These are phyloP conservation scores for Gossypium aridum DNA, from an alignment of 441 rosid species.

Conservation along the genomic window DNA sequence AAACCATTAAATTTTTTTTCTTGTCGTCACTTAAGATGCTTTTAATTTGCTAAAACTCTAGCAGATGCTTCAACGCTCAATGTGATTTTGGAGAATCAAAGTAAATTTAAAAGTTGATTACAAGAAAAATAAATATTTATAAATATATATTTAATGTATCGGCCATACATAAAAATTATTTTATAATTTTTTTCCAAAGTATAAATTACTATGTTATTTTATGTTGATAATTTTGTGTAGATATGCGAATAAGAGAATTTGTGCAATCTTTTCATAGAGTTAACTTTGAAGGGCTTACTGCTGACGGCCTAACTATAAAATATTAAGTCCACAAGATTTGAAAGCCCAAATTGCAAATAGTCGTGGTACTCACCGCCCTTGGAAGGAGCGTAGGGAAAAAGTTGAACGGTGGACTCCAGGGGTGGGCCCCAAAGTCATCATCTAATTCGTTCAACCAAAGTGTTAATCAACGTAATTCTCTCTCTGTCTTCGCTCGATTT, in stretches of 20 bases:
- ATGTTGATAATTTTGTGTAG: background rate
- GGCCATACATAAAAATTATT: no score
- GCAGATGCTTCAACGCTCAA: no score
- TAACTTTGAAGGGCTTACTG: background rate
- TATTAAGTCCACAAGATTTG: background rate
- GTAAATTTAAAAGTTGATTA: background rate
- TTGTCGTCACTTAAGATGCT: no score
- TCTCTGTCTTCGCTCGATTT: background rate
- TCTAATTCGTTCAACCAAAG: conserved; percentile 7
- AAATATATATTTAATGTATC: no score
- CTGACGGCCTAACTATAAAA: background rate
- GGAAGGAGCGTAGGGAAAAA: background rate
- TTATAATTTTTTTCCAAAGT: background rate
- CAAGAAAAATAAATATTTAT: no score
- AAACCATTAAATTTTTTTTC: background rate
- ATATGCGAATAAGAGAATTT: background rate
- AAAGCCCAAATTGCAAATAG: background rate
- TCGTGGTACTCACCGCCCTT: background rate
- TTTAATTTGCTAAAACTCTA: no score
- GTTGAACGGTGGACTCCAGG: background rate
- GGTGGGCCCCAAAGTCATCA: conserved; percentile 2
- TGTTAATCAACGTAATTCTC: background rate
- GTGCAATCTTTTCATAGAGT: background rate
- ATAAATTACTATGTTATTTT: background rate
- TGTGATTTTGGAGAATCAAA: background rate